Conservation (phyloP, 2,329 filamentous ascomycete species). For the Colletotrichum spinosum region DNA sequence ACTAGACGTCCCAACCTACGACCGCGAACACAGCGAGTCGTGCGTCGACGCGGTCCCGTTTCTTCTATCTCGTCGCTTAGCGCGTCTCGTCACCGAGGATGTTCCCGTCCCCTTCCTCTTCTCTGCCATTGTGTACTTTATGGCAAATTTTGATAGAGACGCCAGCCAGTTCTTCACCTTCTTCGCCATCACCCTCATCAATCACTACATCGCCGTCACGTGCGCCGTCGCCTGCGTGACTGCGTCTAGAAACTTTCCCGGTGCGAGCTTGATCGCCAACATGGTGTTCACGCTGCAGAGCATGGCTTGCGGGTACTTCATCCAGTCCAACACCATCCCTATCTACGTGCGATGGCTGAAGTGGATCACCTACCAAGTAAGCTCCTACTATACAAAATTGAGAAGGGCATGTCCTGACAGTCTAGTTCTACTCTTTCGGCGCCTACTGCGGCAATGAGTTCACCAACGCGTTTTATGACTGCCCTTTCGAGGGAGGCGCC, state of each 20-base stretch:
- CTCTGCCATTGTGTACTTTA: constrained; percentile 80
- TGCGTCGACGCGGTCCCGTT: constrained; percentile 78
- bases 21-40: constrained; percentile 79
- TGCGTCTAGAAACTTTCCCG: constrained; percentile 74
- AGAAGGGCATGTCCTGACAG: constrained; percentile 38
- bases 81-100: constrained; percentile 77
- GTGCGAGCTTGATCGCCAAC: constrained; percentile 79
- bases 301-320: constrained; percentile 81
- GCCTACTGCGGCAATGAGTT: constrained; percentile 81
- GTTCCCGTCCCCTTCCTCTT: constrained; percentile 79
- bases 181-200: constrained; percentile 74
- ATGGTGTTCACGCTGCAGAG: constrained; percentile 79
- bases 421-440: constrained; percentile 76
- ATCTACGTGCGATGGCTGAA: constrained; percentile 85
- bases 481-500: constrained; percentile 71
- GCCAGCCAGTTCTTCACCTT: constrained; percentile 77
- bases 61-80: constrained; percentile 75
- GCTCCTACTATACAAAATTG: constrained; percentile 40
- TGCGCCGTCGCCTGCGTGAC: constrained; percentile 77
- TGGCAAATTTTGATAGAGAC: constrained; percentile 77
- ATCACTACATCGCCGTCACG: constrained; percentile 79
- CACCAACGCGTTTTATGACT: constrained; percentile 77
- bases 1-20: constrained; percentile 80
- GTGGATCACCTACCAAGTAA: constrained; percentile 70
- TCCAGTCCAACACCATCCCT: constrained; percentile 78